These are phyloP conservation scores for Sporothrix brasiliensis DNA, from an alignment of 2,329 filamentous ascomycete genomes.

Conservation along the genomic window DNA sequence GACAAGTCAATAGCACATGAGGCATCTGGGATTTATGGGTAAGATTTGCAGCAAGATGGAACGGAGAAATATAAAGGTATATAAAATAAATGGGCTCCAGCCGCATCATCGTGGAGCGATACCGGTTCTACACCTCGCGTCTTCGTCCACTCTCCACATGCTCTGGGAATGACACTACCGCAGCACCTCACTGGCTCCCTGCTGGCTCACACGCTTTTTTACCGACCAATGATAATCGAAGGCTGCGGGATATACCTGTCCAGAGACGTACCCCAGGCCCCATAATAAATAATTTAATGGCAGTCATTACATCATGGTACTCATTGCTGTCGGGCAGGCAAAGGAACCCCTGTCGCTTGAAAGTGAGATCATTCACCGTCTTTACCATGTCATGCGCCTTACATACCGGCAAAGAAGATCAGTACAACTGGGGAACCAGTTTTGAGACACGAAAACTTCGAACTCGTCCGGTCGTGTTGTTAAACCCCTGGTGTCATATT, in stretches of 20 bases:
- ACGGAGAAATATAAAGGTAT: no score
- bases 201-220: no score
- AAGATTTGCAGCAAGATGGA: not conserved
- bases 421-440: conserved; percentile 7
- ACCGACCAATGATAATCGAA: not conserved
- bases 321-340: conserved; percentile 7
- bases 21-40: not conserved
- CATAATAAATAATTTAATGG: not conserved
- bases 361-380: not conserved
- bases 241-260: not conserved
- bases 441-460: not conserved
- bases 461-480: not conserved
- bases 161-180: no score
- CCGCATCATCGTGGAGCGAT: no score
- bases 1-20: not conserved
- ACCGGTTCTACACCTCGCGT: no score
- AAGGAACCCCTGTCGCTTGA: conserved; percentile 5
- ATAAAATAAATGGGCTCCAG: no score
- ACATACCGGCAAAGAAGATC: not conserved
- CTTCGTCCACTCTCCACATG: no score
- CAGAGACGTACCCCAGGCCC: not conserved
- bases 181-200: no score
- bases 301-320: conserved; percentile 23
- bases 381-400: not conserved
- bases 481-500: no score